Evolutionary conservation across 345 rosid species (phyloP), one percentile per base, ranked within the genome.

Genomic region (Trapa incisa): DNA sequence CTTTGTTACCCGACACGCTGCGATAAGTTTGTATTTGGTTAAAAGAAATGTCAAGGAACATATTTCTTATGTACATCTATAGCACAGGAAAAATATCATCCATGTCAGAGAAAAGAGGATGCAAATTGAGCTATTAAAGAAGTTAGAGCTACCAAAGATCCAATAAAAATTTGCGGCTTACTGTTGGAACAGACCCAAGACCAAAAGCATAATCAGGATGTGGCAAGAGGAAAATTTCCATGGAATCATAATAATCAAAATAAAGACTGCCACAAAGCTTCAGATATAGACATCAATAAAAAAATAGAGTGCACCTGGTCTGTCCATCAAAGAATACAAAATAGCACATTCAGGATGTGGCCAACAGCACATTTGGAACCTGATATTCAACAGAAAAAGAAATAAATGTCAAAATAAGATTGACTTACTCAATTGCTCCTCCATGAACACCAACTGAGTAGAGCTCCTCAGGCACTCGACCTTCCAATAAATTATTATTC

Each of bases 381-480:
- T 52, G 42, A 9, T 67, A 61, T 45, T 14, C 48, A 17, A 38
- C 15, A 39, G 48, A 16, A 65, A 37, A 33, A 70, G 29, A 2
- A 35, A 2, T 1, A 41, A 41, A 41, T 41, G 43, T 13, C 33
- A 42, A 69, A 43, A 2, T 43, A 35, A 65, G 37, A 37, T 53
- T 61, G 17, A 76, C 96, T 14, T 86, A 95, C 99, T 95, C 91
- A 47, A 95, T 89, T 42, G 78, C 81, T 75, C 99, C 99, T 65
- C 99, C 99, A 73, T 87, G 99, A 73, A 95, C 86, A 72, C 96
- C 99, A 80, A 95, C 84, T 67, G 99, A 84, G 76, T 84, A 91
- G 69, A 95, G 82, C 71, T 91, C 87, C 74, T 87, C 99, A 2
- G 96, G 92, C 35, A 91, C 99, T 69, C 72, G 81, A 65, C 97